Evolutionary conservation across 2,329 filamentous ascomycete genomes (phyloP).

Genomic region (Hymenoscyphus fructigenus): DNA sequence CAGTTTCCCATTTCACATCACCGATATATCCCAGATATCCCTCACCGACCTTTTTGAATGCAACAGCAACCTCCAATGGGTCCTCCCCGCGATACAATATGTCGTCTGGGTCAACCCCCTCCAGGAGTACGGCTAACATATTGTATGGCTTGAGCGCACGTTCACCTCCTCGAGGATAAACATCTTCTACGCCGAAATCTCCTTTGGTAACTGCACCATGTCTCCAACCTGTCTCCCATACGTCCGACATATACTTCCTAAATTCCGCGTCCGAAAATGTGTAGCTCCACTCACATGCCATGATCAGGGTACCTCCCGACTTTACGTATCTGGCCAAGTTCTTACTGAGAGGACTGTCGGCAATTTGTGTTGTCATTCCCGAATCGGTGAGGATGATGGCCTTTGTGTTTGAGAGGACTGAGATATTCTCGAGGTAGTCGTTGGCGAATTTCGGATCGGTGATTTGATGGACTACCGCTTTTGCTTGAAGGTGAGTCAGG

Average conservation of each 20-base stretch:
- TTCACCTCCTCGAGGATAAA: not conserved
- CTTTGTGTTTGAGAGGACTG: not conserved
- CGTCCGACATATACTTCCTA: not conserved
- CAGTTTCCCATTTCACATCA: not conserved
- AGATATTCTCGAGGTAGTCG: too few species aligned
- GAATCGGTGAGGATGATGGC: not conserved
- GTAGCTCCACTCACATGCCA: not conserved
- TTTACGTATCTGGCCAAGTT: not conserved
- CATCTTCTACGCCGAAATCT: not conserved
- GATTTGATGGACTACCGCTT: too few species aligned
- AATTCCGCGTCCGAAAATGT: not conserved
- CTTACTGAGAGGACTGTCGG: not conserved
- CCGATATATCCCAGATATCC: slow-evolving; percentile 10
- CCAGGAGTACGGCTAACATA: too few species aligned
- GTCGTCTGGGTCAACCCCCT: too few species aligned
- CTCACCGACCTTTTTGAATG: not conserved
- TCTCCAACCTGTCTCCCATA: not conserved
- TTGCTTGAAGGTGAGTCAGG: too few species aligned
- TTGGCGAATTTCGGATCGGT: too few species aligned
- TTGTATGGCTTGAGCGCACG: too few species aligned
- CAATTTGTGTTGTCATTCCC: not conserved
- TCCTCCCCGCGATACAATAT: too few species aligned
- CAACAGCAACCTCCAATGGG: not conserved
- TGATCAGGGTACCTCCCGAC: not conserved
- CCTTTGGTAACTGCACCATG: not conserved